Conservation (phyloP, 75 land plant genomes). For the Cunninghamia lanceolata region DNA sequence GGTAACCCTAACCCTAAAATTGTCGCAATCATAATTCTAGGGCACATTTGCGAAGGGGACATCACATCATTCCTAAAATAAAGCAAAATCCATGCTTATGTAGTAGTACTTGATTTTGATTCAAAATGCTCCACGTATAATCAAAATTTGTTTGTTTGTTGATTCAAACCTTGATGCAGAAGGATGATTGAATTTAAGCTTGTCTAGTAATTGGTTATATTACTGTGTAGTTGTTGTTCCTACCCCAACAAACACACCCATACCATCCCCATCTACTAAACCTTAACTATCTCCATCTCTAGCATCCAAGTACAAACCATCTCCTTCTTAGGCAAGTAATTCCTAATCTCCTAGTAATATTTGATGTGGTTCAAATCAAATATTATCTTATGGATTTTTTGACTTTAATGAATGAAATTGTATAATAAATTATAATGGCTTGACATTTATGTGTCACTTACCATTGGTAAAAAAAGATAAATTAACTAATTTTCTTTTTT, state of each 20-base stretch:
- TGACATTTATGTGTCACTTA: no score
- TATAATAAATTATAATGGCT: no score
- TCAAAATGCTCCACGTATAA: not conserved
- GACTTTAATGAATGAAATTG: no score
- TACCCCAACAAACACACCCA: no score
- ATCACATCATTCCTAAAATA: no score
- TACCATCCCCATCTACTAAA: slow-evolving; percentile 6
- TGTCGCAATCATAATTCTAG: no score
- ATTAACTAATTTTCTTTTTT: no score
- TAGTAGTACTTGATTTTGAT: not conserved
- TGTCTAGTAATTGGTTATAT: not conserved
- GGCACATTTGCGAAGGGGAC: no score
- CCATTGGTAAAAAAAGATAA: no score
- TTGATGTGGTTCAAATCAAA: not conserved
- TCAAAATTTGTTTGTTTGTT: not conserved
- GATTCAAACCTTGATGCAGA: not conserved
- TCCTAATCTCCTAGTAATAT: not conserved
- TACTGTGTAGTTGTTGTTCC: slow-evolving; percentile 17
- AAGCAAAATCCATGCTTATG: not conserved
- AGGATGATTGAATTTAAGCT: not conserved
- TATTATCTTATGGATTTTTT: not conserved
- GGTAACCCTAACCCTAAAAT: no score
- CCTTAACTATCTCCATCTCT: slow-evolving; percentile 15
- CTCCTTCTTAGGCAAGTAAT: slow-evolving; percentile 1
- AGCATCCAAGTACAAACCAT: not conserved